Percentiles rank a stretch among this genome's conserved stretches.
phyloP scores from a whole-genome alignment of 202 grass and related monocot genomes.

The Setaria italica region DNA sequence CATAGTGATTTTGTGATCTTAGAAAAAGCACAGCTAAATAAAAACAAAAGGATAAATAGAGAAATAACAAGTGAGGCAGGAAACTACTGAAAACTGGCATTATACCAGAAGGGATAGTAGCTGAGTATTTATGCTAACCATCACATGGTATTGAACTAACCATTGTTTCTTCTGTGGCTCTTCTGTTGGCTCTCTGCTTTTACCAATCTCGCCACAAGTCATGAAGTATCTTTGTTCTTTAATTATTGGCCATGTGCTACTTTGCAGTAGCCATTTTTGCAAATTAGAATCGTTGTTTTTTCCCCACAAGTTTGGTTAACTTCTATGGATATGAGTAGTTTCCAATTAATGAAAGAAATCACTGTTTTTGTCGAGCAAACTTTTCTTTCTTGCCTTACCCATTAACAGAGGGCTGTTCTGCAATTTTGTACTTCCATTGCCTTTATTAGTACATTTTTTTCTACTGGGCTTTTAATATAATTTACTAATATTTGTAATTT shows the following conservation, averaged over 20 bases:
- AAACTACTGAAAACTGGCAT: slow-evolving; percentile 23
- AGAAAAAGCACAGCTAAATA: background rate
- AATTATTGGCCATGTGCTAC: slow-evolving; percentile 9
- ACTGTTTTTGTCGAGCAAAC: background rate
- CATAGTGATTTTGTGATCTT: background rate
- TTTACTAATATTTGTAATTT: slow-evolving; percentile 21
- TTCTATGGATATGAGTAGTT: slow-evolving; percentile 1
- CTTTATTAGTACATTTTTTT: slow-evolving; percentile 17
- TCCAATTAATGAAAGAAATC: background rate
- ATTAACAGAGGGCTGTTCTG: slow-evolving; percentile 10
- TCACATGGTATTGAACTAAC: background rate
- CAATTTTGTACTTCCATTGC: slow-evolving; percentile 9
- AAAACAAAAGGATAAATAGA: background rate
- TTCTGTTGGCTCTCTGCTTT: slow-evolving; percentile 25
- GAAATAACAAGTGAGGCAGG: background rate
- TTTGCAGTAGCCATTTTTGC: background rate
- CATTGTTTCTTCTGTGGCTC: slow-evolving; percentile 20
- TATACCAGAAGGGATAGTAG: background rate
- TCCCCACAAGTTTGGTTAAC: background rate
- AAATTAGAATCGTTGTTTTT: background rate
- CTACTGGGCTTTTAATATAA: slow-evolving; percentile 7
- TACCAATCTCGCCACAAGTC: background rate
- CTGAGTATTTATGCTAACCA: background rate
- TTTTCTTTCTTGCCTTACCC: background rate
- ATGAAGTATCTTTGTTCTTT: background rate